These are phyloP conservation scores for Prototheca stagnorum DNA, from an alignment of 163 green algal species.

Conservation along the genomic window DNA sequence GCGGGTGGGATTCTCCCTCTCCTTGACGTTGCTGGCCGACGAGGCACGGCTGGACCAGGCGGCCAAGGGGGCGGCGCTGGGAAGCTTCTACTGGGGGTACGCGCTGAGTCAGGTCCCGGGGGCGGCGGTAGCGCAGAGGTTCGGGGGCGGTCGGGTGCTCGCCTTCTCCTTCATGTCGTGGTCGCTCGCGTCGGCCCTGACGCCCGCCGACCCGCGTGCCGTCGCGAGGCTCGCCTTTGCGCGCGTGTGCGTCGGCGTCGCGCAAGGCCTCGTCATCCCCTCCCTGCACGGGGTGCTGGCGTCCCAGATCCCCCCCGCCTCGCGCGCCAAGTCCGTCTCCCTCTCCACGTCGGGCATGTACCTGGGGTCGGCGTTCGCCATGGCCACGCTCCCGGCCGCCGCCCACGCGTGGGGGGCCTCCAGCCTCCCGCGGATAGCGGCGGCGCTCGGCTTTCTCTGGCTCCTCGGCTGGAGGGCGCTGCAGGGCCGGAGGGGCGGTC, in stretches of 20 bases:
- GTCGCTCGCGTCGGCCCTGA: constrained; percentile 59
- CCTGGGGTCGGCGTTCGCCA: constrained; percentile 73
- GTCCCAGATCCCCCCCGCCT: constrained; percentile 75
- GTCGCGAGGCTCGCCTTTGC: constrained; percentile 22
- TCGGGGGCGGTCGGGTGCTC: constrained; percentile 64
- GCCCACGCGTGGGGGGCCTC: constrained; percentile 29
- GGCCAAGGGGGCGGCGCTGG: constrained; percentile 78
- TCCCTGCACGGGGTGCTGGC: constrained; percentile 16
- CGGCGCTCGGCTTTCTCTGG: constrained; percentile 51
- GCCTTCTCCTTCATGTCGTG: constrained; percentile 66
- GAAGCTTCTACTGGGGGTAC: constrained; percentile 94
- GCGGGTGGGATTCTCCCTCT: constrained; percentile 86
- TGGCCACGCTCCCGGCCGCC: constrained; percentile 68
- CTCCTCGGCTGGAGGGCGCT: constrained; percentile 38
- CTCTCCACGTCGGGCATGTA: constrained; percentile 92
- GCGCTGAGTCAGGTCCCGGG: constrained; percentile 81
- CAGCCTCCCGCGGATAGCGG: constrained; percentile 38
- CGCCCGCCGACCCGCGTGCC: constrained; percentile 36
- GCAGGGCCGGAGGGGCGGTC: background rate
- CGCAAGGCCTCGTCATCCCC: constrained; percentile 37
- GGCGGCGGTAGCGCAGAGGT: constrained; percentile 65
- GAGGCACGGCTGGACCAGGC: constrained; percentile 40
- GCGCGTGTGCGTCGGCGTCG: constrained; percentile 63
- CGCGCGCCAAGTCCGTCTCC: constrained; percentile 66
- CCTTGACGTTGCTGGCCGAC: constrained; percentile 73